Evolutionary conservation across 2,329 filamentous ascomycete species (phyloP).

Genomic region (Aspergillus quadricinctus): DNA sequence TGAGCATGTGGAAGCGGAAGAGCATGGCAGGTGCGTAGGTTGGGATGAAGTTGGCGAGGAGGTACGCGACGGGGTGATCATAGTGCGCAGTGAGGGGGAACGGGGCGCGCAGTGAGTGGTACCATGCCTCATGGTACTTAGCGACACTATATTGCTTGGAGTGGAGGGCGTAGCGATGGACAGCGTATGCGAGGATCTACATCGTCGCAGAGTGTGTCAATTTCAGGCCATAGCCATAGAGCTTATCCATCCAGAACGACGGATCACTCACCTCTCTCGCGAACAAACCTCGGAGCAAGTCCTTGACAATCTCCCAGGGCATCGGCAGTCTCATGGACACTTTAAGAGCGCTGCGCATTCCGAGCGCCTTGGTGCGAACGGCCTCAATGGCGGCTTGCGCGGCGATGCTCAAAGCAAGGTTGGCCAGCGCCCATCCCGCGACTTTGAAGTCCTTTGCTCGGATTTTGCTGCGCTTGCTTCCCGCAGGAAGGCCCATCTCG

Average conservation of each 20-base stretch:
- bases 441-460: constrained; percentile 47
- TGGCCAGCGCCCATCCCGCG: constrained; percentile 51
- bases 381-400: constrained; percentile 56
- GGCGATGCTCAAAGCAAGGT: constrained; percentile 50
- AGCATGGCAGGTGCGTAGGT: constrained; percentile 53
- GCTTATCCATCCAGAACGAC: neutral
- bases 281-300: constrained; percentile 50
- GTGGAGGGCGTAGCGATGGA: constrained; percentile 72
- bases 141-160: constrained; percentile 50
- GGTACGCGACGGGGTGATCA: constrained; percentile 55
- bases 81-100: constrained; percentile 57
- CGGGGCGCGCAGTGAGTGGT: constrained; percentile 50
- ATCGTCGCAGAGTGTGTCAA: neutral
- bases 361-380: constrained; percentile 50
- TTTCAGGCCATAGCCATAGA: neutral
- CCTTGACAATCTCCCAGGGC: constrained; percentile 57
- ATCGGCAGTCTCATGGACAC: constrained; percentile 58
- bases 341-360: constrained; percentile 52
- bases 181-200: constrained; percentile 52
- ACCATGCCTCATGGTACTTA: constrained; percentile 51
- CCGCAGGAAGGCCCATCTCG: constrained; percentile 44
- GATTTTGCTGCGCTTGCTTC: constrained; percentile 34
- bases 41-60: constrained; percentile 53
- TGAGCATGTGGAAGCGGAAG: constrained; percentile 58
- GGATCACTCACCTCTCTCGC: constrained; percentile 51